Percentiles rank a stretch among this genome's conserved stretches.
These are phyloP conservation scores for Poronia punctata DNA, from an alignment of 495 filamentous ascomycete genomes.

Conservation along the genomic window DNA sequence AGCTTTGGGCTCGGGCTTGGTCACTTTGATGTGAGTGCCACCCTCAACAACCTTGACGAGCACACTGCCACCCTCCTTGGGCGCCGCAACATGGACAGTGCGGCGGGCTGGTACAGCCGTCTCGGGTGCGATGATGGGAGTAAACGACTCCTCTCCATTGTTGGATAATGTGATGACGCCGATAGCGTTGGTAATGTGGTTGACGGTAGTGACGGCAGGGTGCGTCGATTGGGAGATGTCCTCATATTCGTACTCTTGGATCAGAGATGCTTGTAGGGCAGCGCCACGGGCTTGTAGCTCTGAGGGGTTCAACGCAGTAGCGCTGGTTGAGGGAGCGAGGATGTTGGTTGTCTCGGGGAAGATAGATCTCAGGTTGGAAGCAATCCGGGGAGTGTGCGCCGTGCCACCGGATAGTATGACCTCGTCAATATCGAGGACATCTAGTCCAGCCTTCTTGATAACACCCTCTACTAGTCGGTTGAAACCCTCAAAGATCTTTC, in stretches of 20 bases:
- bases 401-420: conserved; percentile 90
- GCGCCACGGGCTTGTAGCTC: conserved; percentile 85
- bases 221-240: conserved; percentile 96
- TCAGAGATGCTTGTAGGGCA: conserved; percentile 87
- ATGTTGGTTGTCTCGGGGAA: conserved; percentile 77
- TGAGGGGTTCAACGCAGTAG: conserved; percentile 82
- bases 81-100: conserved; percentile 64
- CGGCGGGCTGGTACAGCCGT: conserved; percentile 86
- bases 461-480: conserved; percentile 74
- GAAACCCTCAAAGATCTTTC: conserved; percentile 79
- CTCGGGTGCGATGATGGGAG: conserved; percentile 69
- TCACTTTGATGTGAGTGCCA: conserved; percentile 79
- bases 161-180: conserved; percentile 73
- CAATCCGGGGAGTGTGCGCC: conserved; percentile 90
- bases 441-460: conserved; percentile 86
- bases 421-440: conserved; percentile 89
- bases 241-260: conserved; percentile 83
- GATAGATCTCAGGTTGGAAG: conserved; percentile 61
- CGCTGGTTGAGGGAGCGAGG: conserved; percentile 70
- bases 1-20: conserved; percentile 70
- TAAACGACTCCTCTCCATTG: conserved; percentile 57
- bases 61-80: conserved; percentile 76
- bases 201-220: conserved; percentile 87
- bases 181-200: conserved; percentile 81
- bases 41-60: conserved; percentile 84